Evolutionary conservation across 495 filamentous ascomycete species (phyloP).

Genomic region (Halenospora varia): DNA sequence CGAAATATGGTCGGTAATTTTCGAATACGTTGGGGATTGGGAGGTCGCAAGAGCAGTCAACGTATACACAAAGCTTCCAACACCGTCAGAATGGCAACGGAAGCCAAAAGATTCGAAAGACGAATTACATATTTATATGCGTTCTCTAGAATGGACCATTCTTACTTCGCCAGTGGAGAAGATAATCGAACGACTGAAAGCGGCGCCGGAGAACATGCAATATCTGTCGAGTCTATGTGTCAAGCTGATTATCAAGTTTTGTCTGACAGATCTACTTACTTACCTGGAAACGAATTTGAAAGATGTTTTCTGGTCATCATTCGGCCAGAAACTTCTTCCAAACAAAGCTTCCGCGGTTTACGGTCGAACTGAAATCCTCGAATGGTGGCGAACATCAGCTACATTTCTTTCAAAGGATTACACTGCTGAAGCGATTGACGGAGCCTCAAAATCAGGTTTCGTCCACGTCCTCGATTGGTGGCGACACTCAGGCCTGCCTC

Average conservation of each 20-base stretch:
- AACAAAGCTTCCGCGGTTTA: conserved; percentile 83
- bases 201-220: conserved; percentile 60
- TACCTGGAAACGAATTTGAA: conserved; percentile 76
- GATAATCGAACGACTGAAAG: conserved; percentile 61
- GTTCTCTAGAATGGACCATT: conserved; percentile 74
- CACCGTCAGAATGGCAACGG: conserved; percentile 66
- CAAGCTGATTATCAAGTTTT: conserved; percentile 86
- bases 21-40: conserved; percentile 84
- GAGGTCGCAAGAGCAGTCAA: conserved; percentile 78
- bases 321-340: conserved; percentile 75
- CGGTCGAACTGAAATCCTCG: conserved; percentile 76
- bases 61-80: conserved; percentile 69
- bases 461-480: conserved; percentile 89
- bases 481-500: conserved; percentile 70
- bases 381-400: conserved; percentile 81
- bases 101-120: conserved; percentile 39
- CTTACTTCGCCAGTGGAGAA: conserved; percentile 64
- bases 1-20: conserved; percentile 84
- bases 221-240: conserved; percentile 76
- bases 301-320: conserved; percentile 77
- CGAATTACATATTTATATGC: conserved; percentile 48
- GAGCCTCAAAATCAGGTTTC: conserved; percentile 77
- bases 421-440: conserved; percentile 73
- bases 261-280: conserved; percentile 66
- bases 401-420: conserved; percentile 75